Conservation (phyloP, 495 filamentous ascomycete genomes). For the Pyronema domesticum region DNA sequence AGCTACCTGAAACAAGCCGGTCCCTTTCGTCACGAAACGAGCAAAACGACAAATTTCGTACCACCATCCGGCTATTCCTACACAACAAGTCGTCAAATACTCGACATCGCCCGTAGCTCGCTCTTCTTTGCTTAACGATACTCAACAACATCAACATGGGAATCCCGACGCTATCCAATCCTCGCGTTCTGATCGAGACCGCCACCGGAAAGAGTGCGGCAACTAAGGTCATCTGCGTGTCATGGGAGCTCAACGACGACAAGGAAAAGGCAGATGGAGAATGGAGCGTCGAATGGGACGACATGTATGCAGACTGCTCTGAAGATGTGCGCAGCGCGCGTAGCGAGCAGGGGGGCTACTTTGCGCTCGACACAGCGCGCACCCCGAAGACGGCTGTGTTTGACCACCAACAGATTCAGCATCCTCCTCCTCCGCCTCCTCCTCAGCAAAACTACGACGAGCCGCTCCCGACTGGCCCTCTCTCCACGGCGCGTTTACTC, state of each 20-base stretch:
- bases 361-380: slow-evolving; percentile 10
- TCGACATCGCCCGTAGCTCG: too few relatives aligned
- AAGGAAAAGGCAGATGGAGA: slow-evolving; percentile 11
- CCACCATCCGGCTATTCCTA: too few relatives aligned
- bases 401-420: not conserved
- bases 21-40: too few relatives aligned
- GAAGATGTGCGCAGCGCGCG: slow-evolving; percentile 17
- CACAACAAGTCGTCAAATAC: too few relatives aligned
- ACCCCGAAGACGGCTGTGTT: slow-evolving; percentile 2
- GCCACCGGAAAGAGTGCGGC: slow-evolving; percentile 7
- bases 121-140: too few relatives aligned
- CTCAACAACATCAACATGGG: not conserved
- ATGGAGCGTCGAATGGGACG: slow-evolving; percentile 22
- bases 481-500: slow-evolving; percentile 19
- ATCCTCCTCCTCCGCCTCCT: not conserved
- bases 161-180: slow-evolving; percentile 5
- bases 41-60: too few relatives aligned
- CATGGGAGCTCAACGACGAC: slow-evolving; percentile 9
- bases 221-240: slow-evolving; percentile 20
- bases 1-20: too few relatives aligned
- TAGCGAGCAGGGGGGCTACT: slow-evolving; percentile 22
- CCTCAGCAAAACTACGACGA: not conserved
- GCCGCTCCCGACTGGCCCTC: slow-evolving; percentile 9
- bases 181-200: slow-evolving; percentile 11
- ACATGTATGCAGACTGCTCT: slow-evolving; percentile 16